A percentile compares a stretch with the other conserved stretches of the same genome.
phyloP scores from a whole-genome alignment of 768 basidiomycete species.

The Leccinum subgranulosum region DNA sequence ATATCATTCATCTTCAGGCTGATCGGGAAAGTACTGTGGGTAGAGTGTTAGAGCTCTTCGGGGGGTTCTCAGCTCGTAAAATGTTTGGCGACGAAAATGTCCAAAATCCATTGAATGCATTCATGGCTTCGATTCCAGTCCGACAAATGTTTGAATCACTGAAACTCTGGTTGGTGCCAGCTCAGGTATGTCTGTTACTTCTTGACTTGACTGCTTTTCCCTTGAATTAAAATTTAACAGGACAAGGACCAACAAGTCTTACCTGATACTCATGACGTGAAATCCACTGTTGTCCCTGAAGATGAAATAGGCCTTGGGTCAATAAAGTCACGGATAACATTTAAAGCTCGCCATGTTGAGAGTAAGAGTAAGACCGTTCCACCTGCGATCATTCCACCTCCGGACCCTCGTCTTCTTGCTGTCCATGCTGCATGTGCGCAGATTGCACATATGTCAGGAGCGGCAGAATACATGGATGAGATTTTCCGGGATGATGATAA shows the following conservation, averaged over 20 bases:
- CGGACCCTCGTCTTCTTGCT: not conserved
- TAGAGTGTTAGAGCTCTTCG: no score
- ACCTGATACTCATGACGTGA: not conserved
- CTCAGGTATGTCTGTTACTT: not conserved
- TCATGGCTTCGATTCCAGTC: not conserved
- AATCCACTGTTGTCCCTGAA: not conserved
- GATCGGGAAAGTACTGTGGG: no score
- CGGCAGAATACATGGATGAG: not conserved
- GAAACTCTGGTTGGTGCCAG: not conserved
- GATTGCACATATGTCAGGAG: no score
- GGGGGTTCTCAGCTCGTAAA: no score
- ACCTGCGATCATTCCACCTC: not conserved
- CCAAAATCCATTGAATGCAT: not conserved
- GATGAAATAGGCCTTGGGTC: not conserved
- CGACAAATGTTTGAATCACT: not conserved
- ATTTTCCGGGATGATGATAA: not conserved
- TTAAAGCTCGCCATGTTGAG: not conserved
- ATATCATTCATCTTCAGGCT: no score
- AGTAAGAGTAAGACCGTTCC: no score
- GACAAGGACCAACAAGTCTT: not conserved
- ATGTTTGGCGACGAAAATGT: not conserved
- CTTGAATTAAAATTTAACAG: not conserved
- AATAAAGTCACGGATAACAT: not conserved
- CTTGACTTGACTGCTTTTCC: not conserved
- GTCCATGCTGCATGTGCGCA: no score